A percentile compares a stretch with the other conserved stretches of the same genome.
phyloP scores from a whole-genome alignment of 1,284 basidiomycete genomes.

The Malassezia sp. region DNA sequence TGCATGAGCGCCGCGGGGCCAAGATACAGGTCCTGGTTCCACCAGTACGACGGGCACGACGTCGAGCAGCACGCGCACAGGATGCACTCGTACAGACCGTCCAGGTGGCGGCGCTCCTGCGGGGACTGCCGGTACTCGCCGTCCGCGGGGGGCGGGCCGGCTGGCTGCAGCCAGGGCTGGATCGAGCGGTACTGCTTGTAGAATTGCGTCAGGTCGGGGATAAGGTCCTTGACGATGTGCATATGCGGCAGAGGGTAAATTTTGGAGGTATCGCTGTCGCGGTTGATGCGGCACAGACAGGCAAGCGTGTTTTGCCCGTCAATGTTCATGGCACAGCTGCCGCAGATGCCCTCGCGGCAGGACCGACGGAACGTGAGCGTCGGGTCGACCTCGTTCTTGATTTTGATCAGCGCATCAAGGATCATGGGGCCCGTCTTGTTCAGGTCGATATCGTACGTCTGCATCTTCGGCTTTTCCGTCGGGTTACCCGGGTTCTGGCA shows the following conservation, averaged over 20 bases:
- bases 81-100: constrained; percentile 77
- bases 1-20: constrained; percentile 89
- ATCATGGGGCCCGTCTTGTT: constrained; percentile 95
- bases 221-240: constrained; percentile 98
- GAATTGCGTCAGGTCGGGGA: constrained; percentile 73
- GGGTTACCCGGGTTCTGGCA: constrained; percentile 81
- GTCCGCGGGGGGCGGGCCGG: constrained; percentile 47
- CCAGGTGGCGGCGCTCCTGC: constrained; percentile 87
- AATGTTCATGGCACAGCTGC: constrained; percentile 98
- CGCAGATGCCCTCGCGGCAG: constrained; percentile 95
- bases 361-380: constrained; percentile 92
- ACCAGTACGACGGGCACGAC: constrained; percentile 85
- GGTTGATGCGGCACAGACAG: constrained; percentile 91
- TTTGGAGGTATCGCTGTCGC: constrained; percentile 59
- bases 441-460: constrained; percentile 84
- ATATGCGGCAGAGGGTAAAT: constrained; percentile 98
- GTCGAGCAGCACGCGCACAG: constrained; percentile 66
- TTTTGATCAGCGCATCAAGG: constrained; percentile 81
- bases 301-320: constrained; percentile 90
- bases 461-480: constrained; percentile 75
- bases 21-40: constrained; percentile 98
- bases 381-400: constrained; percentile 95
- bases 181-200: constrained; percentile 99
- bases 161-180: constrained; percentile 52
- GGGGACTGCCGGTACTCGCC: constrained; percentile 72